A percentile compares a stretch with the other conserved stretches of the same genome.
Conservation (phyloP, 2,329 filamentous ascomycete species). For the Trichoderma sp. region DNA sequence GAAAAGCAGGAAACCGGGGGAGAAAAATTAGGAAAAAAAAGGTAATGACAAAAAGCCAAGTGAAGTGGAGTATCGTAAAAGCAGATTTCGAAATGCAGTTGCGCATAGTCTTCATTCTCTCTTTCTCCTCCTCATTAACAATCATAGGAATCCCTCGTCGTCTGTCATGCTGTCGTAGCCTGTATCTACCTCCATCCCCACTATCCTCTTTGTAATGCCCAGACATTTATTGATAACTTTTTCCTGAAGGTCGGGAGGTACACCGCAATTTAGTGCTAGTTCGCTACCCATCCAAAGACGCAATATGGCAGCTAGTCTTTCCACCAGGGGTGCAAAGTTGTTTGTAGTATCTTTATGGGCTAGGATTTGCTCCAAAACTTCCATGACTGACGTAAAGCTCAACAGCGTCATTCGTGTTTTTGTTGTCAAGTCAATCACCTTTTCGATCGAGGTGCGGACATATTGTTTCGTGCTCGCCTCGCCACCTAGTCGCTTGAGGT, state of each 20-base stretch:
- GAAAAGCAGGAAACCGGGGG: background rate
- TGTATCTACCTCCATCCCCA: conserved; percentile 61
- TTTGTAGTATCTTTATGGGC: conserved; percentile 50
- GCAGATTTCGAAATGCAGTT: background rate
- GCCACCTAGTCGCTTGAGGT: conserved; percentile 49
- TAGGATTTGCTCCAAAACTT: conserved; percentile 57
- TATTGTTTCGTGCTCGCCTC: background rate
- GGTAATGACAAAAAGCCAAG: background rate
- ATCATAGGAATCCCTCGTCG: conserved; percentile 35
- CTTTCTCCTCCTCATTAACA: background rate
- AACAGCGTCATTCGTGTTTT: conserved; percentile 54
- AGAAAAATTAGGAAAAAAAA: background rate
- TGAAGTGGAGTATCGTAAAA: conserved; percentile 10
- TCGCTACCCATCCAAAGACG: conserved; percentile 62
- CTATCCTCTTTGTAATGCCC: conserved; percentile 54
- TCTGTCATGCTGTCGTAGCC: conserved; percentile 62
- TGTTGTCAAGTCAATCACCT: conserved; percentile 47
- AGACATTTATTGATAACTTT: conserved; percentile 59
- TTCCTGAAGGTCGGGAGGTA: conserved; percentile 53
- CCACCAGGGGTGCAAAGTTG: conserved; percentile 51
- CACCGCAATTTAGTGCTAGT: conserved; percentile 51
- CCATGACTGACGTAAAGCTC: conserved; percentile 60
- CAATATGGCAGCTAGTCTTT: conserved; percentile 58
- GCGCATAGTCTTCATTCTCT: background rate
- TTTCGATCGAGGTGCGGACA: conserved; percentile 40